Conservation (phyloP, 495 filamentous ascomycete genomes). For the Hyphodiscus hymeniophilus region DNA sequence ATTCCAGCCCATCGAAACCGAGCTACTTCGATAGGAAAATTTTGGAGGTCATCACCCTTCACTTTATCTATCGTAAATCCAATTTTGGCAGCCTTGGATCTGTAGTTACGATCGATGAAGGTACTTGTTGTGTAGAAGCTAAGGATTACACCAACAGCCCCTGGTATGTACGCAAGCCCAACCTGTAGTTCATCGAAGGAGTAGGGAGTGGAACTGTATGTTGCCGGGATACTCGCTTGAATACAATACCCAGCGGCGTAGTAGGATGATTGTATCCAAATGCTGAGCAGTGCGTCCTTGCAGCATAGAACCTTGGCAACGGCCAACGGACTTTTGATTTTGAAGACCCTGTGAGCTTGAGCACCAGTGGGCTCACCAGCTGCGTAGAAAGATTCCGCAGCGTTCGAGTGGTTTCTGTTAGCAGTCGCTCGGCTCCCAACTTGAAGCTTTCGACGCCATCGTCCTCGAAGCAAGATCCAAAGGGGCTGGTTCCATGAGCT, state of each 20-base stretch:
- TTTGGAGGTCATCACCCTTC: conserved; percentile 5
- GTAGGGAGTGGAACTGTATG: conserved; percentile 49
- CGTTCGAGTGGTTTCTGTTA: no score
- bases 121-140: conserved; percentile 19
- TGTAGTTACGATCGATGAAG: conserved; percentile 22
- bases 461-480: no score
- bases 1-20: conserved; percentile 15
- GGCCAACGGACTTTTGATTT: no score
- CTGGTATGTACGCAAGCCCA: conserved; percentile 27
- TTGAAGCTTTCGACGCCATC: no score
- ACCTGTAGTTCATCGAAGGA: conserved; percentile 41
- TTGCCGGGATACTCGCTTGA: conserved; percentile 1
- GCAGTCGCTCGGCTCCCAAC: no score
- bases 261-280: not conserved
- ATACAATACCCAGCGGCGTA: not conserved
- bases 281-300: no score
- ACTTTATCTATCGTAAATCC: conserved; percentile 6
- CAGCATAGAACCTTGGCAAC: no score
- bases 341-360: no score
- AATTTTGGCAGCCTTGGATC: conserved; percentile 6
- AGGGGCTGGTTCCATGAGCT: no score
- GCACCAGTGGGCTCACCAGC: no score
- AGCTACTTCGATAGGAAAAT: conserved; percentile 24
- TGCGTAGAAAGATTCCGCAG: no score
- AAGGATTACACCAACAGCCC: conserved; percentile 20